phyloP scores from a whole-genome alignment of 192 early-diverging fungal genomes.

The Gryganskiella cystojenkinii region DNA sequence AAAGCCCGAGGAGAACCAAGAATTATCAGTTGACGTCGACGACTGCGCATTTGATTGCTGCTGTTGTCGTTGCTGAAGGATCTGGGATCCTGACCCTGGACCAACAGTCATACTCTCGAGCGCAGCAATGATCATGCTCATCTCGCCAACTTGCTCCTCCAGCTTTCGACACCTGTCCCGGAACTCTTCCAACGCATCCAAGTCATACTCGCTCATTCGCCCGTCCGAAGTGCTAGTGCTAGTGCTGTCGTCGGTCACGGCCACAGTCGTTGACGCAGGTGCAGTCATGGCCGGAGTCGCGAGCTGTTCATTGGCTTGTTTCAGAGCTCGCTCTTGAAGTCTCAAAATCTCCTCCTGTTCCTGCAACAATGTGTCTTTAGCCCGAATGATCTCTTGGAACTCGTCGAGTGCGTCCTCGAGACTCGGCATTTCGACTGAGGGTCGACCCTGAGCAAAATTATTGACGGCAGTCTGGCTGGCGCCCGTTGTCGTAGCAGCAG shows the following conservation, averaged over 20 bases:
- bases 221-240: not conserved
- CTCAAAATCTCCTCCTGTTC: slow-evolving; percentile 30
- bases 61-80: slow-evolving; percentile 19
- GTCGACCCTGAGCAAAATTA: not conserved
- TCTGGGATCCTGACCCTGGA: slow-evolving; percentile 38
- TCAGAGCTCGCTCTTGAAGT: slow-evolving; percentile 18
- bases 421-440: slow-evolving; percentile 1
- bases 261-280: not conserved
- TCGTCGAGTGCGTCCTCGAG: slow-evolving; percentile 21
- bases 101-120: slow-evolving; percentile 31
- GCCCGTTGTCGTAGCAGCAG: slow-evolving; percentile 16
- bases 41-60: not conserved
- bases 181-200: slow-evolving; percentile 25
- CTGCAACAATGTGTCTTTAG: slow-evolving; percentile 32
- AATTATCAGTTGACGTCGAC: no score
- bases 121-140: slow-evolving; percentile 38
- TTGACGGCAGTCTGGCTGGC: not conserved
- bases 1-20: slow-evolving; percentile 20
- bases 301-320: not conserved
- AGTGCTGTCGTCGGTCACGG: no score
- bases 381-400: slow-evolving; percentile 33
- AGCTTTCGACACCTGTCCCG: slow-evolving; percentile 29
- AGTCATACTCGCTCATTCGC: slow-evolving; percentile 23
- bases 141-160: slow-evolving; percentile 50
- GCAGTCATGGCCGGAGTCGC: not conserved